Base-by-base conservation (phyloP, 768 basidiomycete genomes). In the Kwoniella bestiolae region DNA sequence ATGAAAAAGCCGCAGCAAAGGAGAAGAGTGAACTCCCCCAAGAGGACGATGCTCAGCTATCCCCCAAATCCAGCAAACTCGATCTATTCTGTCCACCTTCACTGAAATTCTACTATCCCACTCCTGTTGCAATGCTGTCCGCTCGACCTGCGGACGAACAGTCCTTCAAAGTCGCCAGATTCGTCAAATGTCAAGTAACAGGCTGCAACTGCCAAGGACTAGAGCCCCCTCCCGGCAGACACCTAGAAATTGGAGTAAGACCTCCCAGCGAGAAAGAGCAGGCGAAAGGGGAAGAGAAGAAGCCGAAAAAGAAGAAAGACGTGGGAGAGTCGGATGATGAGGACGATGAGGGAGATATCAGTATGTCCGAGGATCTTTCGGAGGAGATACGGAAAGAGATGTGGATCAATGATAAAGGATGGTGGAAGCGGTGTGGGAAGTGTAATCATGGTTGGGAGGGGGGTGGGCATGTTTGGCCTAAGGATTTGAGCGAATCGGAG, bases 181-280 rank as follows among this genome's bases (percentile, higher is more conserved):
- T 92, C 81, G 86, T 90, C 3, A 83, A 85, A 0, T 95, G 93
- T 76, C 81, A 86, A 2, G 74, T 78, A 1, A 52, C 66, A 3
- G 71, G 57, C 44, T 95, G 93, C 73, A 75, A 83, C n/a, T 94
- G 93, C 75, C 59, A 78, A n/a, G 88, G 90, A 21, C 84, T 94
- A 26, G 87, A 84, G 57, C 92, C 92, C 29, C 85, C 87, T 73
- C 82, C 82, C 11, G 92, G 91, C 77, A 88, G 90, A 0, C 90
- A 91, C 76, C 82, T 83, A 51, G 85, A 86, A 12, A 53, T 61
- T 16, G 34, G 26, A 23, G 5, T 9, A 3, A 3, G 4, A 25
- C 25, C 46, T 3, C 18, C 1, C 21, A 7, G 1, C 11, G 34
- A 58, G 38, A 76, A 44, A 84, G 86, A 31, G 91, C n/a, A n/a